A percentile compares a stretch with the other conserved stretches of the same genome.
Conservation (phyloP, 176 grass and related monocot species). For the Luzula sylvatica region DNA sequence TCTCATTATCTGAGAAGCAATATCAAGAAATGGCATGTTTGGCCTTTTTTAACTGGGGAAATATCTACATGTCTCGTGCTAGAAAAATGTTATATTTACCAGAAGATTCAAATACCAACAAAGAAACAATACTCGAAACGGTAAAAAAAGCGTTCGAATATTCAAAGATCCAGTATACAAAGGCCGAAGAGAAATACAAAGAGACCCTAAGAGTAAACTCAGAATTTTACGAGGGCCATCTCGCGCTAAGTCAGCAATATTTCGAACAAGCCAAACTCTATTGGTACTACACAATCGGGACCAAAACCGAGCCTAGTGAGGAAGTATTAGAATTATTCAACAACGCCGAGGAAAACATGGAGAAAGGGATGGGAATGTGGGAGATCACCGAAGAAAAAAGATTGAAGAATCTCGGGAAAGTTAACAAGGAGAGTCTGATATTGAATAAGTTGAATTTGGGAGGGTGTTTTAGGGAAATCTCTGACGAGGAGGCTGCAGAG, state of each 20-base stretch:
- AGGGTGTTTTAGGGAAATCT: constrained; percentile 28
- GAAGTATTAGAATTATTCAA: constrained; percentile 49
- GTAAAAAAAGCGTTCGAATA: constrained; percentile 46
- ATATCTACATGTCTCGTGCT: constrained; percentile 59
- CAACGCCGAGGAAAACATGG: constrained; percentile 55
- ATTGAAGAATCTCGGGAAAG: constrained; percentile 38
- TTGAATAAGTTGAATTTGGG: constrained; percentile 42
- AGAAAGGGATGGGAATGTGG: constrained; percentile 52
- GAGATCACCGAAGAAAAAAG: constrained; percentile 34
- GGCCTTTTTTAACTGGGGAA: constrained; percentile 62
- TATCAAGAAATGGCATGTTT: constrained; percentile 71
- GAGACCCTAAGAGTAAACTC: constrained; percentile 49
- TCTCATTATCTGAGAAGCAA: constrained; percentile 40
- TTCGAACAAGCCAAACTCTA: constrained; percentile 66
- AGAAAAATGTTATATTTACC: constrained; percentile 54
- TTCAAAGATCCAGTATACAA: constrained; percentile 37
- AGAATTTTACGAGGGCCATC: constrained; percentile 50
- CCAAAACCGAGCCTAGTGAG: constrained; percentile 32
- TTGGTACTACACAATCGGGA: constrained; percentile 51
- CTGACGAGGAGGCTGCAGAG: constrained; percentile 40
- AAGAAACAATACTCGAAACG: constrained; percentile 35
- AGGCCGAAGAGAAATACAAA: constrained; percentile 42
- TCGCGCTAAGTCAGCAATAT: constrained; percentile 52
- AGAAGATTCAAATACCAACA: constrained; percentile 22
- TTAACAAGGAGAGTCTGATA: constrained; percentile 28